Evolutionary conservation across 495 filamentous ascomycete species (phyloP).

Genomic region (Hypoxylon fragiforme): DNA sequence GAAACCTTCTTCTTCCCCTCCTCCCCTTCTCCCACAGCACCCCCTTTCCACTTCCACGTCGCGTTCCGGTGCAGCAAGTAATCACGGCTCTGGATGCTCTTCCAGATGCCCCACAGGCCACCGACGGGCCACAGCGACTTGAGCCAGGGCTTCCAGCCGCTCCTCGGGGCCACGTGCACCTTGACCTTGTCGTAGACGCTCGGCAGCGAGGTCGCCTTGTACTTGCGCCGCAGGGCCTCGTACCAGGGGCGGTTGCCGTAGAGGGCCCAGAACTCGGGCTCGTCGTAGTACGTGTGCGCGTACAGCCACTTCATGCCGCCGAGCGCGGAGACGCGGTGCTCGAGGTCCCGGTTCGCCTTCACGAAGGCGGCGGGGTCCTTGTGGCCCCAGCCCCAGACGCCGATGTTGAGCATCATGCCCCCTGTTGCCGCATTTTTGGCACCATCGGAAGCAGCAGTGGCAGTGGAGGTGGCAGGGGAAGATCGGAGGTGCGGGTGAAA

Average conservation of each 20-base stretch:
- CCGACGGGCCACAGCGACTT: conserved; percentile 53
- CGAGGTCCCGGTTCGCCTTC: conserved; percentile 63
- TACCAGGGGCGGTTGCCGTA: conserved; percentile 58
- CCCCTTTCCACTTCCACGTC: conserved; percentile 53
- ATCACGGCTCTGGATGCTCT: conserved; percentile 58
- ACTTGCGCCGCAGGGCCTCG: conserved; percentile 55
- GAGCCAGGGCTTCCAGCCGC: conserved; percentile 41
- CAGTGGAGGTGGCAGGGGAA: background rate
- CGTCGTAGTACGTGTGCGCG: conserved; percentile 61
- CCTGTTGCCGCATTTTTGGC: conserved; percentile 11
- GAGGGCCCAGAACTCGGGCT: conserved; percentile 58
- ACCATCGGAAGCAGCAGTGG: background rate
- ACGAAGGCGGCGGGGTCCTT: conserved; percentile 48
- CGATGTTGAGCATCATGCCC: conserved; percentile 56
- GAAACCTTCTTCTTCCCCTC: conserved; percentile 18
- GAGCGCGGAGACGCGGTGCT: conserved; percentile 63
- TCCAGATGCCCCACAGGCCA: conserved; percentile 59
- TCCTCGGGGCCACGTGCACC: conserved; percentile 33
- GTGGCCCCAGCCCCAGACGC: conserved; percentile 59
- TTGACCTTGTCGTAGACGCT: conserved; percentile 62
- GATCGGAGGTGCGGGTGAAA: conserved; percentile 48
- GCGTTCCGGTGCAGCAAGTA: conserved; percentile 57
- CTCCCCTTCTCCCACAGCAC: conserved; percentile 6
- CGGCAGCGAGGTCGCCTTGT: conserved; percentile 54
- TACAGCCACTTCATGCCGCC: conserved; percentile 69